Conservation (phyloP, 176 grass and related monocot species). For the Hyparrhenia diplandra region DNA sequence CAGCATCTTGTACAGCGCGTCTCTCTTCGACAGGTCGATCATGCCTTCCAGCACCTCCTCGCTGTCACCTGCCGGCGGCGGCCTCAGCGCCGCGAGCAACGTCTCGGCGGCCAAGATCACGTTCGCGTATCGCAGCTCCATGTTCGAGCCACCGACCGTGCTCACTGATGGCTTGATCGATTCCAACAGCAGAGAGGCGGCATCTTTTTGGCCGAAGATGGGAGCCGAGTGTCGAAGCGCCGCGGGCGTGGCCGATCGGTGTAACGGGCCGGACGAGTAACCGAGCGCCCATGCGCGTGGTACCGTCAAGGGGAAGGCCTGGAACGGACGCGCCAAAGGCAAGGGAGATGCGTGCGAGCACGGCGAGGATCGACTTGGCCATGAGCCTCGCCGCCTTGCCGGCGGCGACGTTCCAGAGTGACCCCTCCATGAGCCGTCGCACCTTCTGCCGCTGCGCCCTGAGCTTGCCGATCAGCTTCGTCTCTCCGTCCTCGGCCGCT, state of each 20-base stretch:
- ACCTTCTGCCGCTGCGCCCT: slow-evolving; percentile 37
- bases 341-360: slow-evolving; percentile 54
- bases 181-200: background rate
- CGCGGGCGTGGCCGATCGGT: slow-evolving; percentile 5
- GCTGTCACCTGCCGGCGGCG: slow-evolving; percentile 9
- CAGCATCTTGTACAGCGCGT: slow-evolving; percentile 72
- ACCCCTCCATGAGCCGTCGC: slow-evolving; percentile 55
- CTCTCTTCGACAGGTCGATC: slow-evolving; percentile 50
- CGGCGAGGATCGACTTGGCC: slow-evolving; percentile 57
- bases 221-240: slow-evolving; percentile 61
- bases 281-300: slow-evolving; percentile 2
- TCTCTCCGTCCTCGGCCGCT: background rate
- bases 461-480: slow-evolving; percentile 49
- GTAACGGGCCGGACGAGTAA: slow-evolving; percentile 45
- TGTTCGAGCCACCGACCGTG: slow-evolving; percentile 60
- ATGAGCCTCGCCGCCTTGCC: slow-evolving; percentile 58
- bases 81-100: slow-evolving; percentile 34
- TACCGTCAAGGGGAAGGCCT: slow-evolving; percentile 37
- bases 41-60: slow-evolving; percentile 21
- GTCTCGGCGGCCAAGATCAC: slow-evolving; percentile 49
- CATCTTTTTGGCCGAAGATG: slow-evolving; percentile 39
- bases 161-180: slow-evolving; percentile 30
- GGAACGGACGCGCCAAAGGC: slow-evolving; percentile 49
- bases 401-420: slow-evolving; percentile 52
- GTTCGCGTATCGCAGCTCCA: slow-evolving; percentile 67